A percentile compares a stretch with the other conserved stretches of the same genome.
Conservation (phyloP, 306 rosid species). For the Fragaria nilgerrensis region DNA sequence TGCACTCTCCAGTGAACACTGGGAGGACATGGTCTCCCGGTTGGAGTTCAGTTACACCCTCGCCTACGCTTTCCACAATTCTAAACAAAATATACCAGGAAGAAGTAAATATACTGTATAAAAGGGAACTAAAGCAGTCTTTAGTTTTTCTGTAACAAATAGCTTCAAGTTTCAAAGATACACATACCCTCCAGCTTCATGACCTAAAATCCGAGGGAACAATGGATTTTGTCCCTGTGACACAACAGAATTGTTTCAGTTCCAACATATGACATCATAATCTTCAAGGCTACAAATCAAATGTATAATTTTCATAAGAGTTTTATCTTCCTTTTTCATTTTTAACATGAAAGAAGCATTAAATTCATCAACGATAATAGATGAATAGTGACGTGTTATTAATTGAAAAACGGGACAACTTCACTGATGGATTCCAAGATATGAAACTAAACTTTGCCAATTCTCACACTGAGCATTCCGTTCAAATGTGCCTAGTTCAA, state of each 20-base stretch:
- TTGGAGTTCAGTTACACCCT: conserved; percentile 76
- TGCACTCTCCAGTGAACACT: conserved; percentile 88
- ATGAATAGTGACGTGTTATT: background rate
- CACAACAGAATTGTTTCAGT: background rate
- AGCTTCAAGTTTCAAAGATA: background rate
- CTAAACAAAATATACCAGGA: conserved; percentile 12
- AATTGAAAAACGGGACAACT: background rate
- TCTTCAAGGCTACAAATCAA: background rate
- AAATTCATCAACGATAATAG: background rate
- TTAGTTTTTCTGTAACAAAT: no score
- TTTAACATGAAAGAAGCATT: background rate
- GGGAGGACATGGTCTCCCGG: conserved; percentile 93
- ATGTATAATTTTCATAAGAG: background rate
- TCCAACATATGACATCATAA: background rate
- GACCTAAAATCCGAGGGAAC: conserved; percentile 93
- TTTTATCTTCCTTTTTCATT: background rate
- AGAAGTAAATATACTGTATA: background rate
- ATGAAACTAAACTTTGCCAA: background rate
- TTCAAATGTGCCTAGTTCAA: background rate
- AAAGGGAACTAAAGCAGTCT: background rate
- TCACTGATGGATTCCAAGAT: background rate
- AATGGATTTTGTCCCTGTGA: conserved; percentile 80
- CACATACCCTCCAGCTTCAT: conserved; percentile 90
- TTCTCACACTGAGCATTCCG: background rate
- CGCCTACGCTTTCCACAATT: conserved; percentile 79